Conservation (phyloP, 768 basidiomycete species). For the Pleurotus tuber-regium region DNA sequence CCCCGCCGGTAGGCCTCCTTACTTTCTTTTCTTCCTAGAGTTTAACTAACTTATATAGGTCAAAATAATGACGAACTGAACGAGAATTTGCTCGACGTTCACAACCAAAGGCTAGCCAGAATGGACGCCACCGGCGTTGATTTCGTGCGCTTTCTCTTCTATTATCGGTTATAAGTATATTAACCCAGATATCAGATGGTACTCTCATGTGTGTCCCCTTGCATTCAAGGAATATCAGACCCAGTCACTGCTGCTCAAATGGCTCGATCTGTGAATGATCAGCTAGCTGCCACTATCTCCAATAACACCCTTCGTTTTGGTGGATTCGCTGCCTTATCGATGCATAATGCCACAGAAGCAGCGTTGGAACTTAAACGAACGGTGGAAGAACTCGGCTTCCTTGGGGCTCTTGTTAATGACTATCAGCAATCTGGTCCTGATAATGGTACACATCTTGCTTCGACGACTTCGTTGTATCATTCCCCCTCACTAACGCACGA, state of each 20-base stretch:
- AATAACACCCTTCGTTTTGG: conserved; percentile 40
- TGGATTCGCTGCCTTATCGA: conserved; percentile 38
- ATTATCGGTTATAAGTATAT: too few relatives aligned
- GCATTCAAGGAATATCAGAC: conserved; percentile 37
- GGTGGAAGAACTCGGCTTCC: conserved; percentile 36
- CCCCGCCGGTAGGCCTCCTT: conserved; percentile 31
- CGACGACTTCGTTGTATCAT: neutral
- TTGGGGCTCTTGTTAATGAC: conserved; percentile 41
- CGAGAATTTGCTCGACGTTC: conserved; percentile 36
- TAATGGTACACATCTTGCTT: conserved; percentile 21
- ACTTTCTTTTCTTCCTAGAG: too few relatives aligned
- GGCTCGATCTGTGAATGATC: conserved; percentile 34
- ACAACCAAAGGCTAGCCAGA: conserved; percentile 30
- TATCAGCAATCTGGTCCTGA: conserved; percentile 41
- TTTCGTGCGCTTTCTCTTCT: conserved; percentile 24
- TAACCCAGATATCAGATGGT: too few relatives aligned
- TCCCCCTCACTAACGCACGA: too few relatives aligned
- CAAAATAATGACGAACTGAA: conserved; percentile 27
- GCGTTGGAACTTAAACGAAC: conserved; percentile 37
- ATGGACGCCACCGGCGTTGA: conserved; percentile 40
- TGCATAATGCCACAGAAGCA: conserved; percentile 41
- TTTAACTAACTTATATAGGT: conserved; percentile 22
- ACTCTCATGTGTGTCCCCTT: conserved; percentile 34
- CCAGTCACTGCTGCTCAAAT: conserved; percentile 28
- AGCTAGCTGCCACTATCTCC: conserved; percentile 32